Base-by-base conservation (phyloP, 495 filamentous ascomycete genomes). In the Aspergillus biplanus region DNA sequence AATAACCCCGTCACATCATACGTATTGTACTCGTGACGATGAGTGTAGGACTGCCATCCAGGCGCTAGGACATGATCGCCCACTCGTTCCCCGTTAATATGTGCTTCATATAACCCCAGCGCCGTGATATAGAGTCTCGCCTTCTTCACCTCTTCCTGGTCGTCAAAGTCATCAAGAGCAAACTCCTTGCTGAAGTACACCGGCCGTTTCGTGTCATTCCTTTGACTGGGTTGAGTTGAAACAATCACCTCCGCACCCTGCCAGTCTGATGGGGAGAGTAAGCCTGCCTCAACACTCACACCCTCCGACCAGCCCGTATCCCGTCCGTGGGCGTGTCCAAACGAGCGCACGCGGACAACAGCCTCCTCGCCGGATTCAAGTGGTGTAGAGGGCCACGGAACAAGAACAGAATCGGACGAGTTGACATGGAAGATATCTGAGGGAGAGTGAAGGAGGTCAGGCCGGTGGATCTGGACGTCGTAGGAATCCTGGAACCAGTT, bases 31-130 rank as follows among this genome's bases (percentile, higher is more conserved):
- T 74, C 64, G 31, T 78, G 73, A 7, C 79, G 73, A 61, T 80
- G 67, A 0, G 73, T 69, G 59, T 83, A 84, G 9, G 74, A 76
- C 34, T 80, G 78, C 78, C 81, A 85, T 3, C 82, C 83, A 0
- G 82, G 82, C 6, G 58, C 58, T 27, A 62, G 54, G 48, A 65
- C 53, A 42, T 59, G 15, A 66, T 66, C 15, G 59, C 21, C 21
- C 21, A 27, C 21, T 27, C 21, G 1, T 2, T 27, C 21, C 21
- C 21, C 21, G 21, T 27, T 27, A 27, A 27, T 27, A 27, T 27
- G 21, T 2, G 21, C 21, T 27, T 27, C 21, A 27, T 27, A 27
- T 27, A 27, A 27, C 21, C 21, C 21, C 21, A 27, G 21, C 21
- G 21, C 21, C 21, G 21, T 27, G 21, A 27, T 27, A 27, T 27